Evolutionary conservation across 2,329 filamentous ascomycete genomes (phyloP), one percentile per base, ranked within the genome.

Genomic region (Lasiodiplodia hormozganensis): DNA sequence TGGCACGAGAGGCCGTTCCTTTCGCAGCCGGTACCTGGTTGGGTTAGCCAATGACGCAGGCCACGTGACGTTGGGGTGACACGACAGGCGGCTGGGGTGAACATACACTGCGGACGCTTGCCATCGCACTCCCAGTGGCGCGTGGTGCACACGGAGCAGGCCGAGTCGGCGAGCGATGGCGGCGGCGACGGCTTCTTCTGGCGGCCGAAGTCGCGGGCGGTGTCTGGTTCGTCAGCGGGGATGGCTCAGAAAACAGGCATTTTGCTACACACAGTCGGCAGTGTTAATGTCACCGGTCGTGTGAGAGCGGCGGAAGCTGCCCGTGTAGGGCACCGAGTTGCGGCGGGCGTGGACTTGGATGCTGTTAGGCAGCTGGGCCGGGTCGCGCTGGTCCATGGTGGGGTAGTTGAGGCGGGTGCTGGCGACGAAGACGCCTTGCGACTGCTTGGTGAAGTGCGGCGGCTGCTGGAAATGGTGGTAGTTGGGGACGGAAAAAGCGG

Each of bases 81-180:
- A 52, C 56, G 21, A n/a, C n/a, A 36, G n/a, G 1, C 21, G 56
- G 38, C n/a, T 11, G 14, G 28, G 18, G 18, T n/a, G 34, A 36
- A 60, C 65, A 10, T 52, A 67, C 65, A 67, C 43, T 51, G 54
- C 53, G 65, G 65, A 23, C 56, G 54, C 53, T 60, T 51, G 56
- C 54, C 65, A 43, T 67, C 65, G 65, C 65, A 67, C 54, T 58
- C 54, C 40, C 25, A 36, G 14, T 60, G 65, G 43, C 56, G 54
- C n/a, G 54, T 67, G 53, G 65, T 58, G 65, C 65, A 67, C 14
- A 67, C 43, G 4, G 65, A 67, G 47, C 65, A 67, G 34, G 65
- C 65, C 54, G 65, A 67, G 65, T 67, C 65, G 56, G 65, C 65
- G 16, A 67, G 53, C 54, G 65, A 67, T 16, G 65, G 53, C 16